Conservation (phyloP, 106 monocot genomes). For the Apostasia shenzhenica region DNA sequence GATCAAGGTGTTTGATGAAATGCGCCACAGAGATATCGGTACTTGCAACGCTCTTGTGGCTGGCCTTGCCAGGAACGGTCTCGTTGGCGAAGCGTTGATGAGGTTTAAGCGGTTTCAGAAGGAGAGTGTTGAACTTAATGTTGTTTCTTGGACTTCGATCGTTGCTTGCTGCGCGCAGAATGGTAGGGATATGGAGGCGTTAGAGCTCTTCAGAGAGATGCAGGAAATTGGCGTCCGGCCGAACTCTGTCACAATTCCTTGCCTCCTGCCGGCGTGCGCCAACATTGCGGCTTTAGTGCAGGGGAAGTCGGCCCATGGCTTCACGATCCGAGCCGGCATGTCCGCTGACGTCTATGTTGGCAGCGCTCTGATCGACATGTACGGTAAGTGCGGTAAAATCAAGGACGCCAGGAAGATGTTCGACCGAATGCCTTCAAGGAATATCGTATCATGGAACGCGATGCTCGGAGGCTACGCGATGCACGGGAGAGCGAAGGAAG, state of each 20-base stretch:
- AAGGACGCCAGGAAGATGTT: constrained; percentile 44
- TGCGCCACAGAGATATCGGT: constrained; percentile 27
- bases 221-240: constrained; percentile 43
- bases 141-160: constrained; percentile 85
- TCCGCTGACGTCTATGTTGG: constrained; percentile 46
- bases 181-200: constrained; percentile 55
- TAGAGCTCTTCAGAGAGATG: constrained; percentile 75
- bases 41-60: constrained; percentile 68
- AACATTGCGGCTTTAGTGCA: constrained; percentile 60
- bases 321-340: constrained; percentile 35
- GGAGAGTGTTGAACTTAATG: constrained; percentile 36
- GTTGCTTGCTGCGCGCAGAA: constrained; percentile 71
- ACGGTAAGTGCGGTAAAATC: constrained; percentile 75
- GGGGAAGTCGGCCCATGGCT: constrained; percentile 70
- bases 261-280: constrained; percentile 70
- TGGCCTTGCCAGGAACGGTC: constrained; percentile 57
- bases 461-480: constrained; percentile 74
- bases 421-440: constrained; percentile 41
- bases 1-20: constrained; percentile 36
- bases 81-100: constrained; percentile 33
- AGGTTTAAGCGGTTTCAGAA: constrained; percentile 35
- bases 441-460: constrained; percentile 76
- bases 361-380: constrained; percentile 70
- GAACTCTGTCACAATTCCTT: constrained; percentile 65
- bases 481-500: constrained; percentile 63